Base-by-base conservation (phyloP, 192 early-diverging fungal species). In the Backusella macrospora region DNA sequence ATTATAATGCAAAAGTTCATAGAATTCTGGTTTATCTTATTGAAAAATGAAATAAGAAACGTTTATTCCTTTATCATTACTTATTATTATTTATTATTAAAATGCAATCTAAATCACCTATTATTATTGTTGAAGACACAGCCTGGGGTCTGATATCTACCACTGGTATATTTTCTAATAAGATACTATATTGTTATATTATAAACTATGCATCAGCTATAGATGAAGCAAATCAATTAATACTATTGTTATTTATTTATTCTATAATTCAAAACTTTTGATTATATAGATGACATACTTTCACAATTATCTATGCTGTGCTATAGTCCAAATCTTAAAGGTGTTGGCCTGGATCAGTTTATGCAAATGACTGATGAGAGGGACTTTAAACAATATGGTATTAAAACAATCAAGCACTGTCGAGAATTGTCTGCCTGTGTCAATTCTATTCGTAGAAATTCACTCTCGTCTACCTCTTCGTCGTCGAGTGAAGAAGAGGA, bases 301-400 rank as follows among this genome's bases (percentile, higher is more conserved):
- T 43, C 10, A n/a, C 65, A 66, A 12, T 38, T 66, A 2, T 21
- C 37, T 21, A 7, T 66, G 9, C 39, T 66, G 8, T 21, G 65
- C 6, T 66, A 66, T 5, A 66, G 65, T 13, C 40, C 65, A 66
- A 38, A 66, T n/a, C 10, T 66, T 12, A 66, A 66, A 66, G 65
- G 37, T 7, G 21, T 66, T 21, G 6, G 43, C 12, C 65, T 66
- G 6, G 40, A 66, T 21, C 65, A 66, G 23, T 66, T 66, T 66
- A 66, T 66, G 65, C 65, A 66, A 66, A 66, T 66, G 65, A 66
- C 65, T 10, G 40, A 66, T 38, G 65, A 66, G 12, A 43, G 9
- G 4, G 65, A 66, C 10, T 66, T 66, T 13, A 66, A 66, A 21
- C 37, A 39, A 38, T 43, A 42, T 12, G 65, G 65, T 23, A 66